Base-by-base conservation (phyloP, 805 yeast species). In the Starmera dryadoides region DNA sequence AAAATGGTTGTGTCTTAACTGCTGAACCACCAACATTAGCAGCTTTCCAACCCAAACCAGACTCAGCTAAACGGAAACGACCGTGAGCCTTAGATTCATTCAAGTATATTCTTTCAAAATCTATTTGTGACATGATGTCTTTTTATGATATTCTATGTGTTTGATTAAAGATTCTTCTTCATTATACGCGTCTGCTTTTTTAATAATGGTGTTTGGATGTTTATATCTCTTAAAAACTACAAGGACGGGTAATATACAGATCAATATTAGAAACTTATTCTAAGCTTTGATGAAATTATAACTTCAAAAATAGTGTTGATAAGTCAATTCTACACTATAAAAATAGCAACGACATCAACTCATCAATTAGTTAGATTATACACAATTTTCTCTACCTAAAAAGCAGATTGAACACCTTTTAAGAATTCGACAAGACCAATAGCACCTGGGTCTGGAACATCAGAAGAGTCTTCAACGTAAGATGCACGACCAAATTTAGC, bases 21-120 rank as follows among this genome's bases (percentile, higher is more conserved):
- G 71, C 64, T 19, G 72, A 62, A 30, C 70, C 67, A 12, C 71
- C 73, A 6, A 71, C 64, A 15, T 75, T 58, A 2, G 79, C 65
- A 0, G 81, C 81, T 57, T 91, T 91, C 99, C 99, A 93, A 35
- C 99, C 99, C 22, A 93, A 72, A 36, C 99, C 99, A n/a, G 94
- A 80, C 46, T 85, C 93, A 12, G 97, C 96, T 46, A 93, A 77
- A 64, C 98, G 86, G 73, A 91, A 81, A 51, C 94, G 81, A 19
- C 99, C 99, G 35, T 77, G 75, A 30, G 73, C 69, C 50, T 79
- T 79, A 39, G 95, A 85, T 60, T 85, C 95, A 62, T 93, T 89
- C 59, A 87, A 68, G 59, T 86, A 89, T 47, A 93, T 87, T 59
- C 82, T 80, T 56, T 93, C 98, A 60, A 86, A 93, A 62, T 91